phyloP scores from a whole-genome alignment of 805 yeast species.

The Starmerella apicola region DNA sequence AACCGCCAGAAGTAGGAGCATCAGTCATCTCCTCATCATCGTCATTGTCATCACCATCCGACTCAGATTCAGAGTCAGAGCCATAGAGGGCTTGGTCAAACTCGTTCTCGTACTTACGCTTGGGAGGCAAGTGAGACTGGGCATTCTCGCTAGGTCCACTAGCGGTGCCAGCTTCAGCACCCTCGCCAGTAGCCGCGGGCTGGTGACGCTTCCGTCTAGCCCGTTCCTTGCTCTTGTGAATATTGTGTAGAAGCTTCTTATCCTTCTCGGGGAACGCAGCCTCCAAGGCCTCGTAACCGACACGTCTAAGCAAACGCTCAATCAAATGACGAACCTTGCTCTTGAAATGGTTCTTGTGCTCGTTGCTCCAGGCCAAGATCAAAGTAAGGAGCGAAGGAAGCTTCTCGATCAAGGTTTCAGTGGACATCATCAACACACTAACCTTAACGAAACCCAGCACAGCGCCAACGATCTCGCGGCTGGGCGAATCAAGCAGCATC shows the following conservation, averaged over 20 bases:
- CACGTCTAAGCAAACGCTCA: slow-evolving; percentile 80
- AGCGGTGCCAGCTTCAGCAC: slow-evolving; percentile 45
- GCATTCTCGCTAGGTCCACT: slow-evolving; percentile 38
- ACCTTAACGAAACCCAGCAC: slow-evolving; percentile 92
- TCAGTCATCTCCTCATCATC: neutral
- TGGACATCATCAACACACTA: slow-evolving; percentile 70
- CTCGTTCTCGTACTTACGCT: slow-evolving; percentile 60
- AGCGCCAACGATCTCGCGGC: slow-evolving; percentile 86
- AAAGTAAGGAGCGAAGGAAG: slow-evolving; percentile 55
- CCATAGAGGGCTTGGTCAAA: slow-evolving; percentile 87
- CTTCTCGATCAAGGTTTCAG: slow-evolving; percentile 55
- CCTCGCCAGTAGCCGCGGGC: slow-evolving; percentile 22
- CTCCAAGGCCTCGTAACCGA: slow-evolving; percentile 80
- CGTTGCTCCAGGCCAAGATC: slow-evolving; percentile 85
- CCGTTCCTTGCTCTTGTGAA: slow-evolving; percentile 74
- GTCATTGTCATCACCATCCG: slow-evolving; percentile 20
- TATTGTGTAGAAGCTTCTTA: slow-evolving; percentile 66
- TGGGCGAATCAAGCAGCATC: slow-evolving; percentile 77
- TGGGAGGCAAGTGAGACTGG: no score
- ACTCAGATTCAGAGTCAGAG: slow-evolving; percentile 40
- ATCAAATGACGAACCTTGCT: slow-evolving; percentile 84
- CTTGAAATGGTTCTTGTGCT: slow-evolving; percentile 90
- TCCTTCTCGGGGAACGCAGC: slow-evolving; percentile 83
- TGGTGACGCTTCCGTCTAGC: slow-evolving; percentile 53
- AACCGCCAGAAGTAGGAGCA: neutral